These are phyloP conservation scores for Paralagenidium karlingii DNA, from an alignment of 352 stramenopile genomes.

Conservation along the genomic window DNA sequence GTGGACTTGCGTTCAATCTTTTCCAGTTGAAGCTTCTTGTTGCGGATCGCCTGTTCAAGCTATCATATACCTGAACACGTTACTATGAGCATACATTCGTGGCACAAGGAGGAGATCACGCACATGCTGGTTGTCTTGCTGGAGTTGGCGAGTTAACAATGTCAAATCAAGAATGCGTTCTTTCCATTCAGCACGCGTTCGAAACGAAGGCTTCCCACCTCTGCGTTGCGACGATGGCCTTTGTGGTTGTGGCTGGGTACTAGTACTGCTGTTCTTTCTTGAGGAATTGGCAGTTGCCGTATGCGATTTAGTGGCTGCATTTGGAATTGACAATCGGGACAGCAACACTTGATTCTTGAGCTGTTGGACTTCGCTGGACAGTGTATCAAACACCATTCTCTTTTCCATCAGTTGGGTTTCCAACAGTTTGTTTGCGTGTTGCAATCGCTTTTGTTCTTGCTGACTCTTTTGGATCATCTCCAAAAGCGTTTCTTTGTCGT, in stretches of 20 bases:
- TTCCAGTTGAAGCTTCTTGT: constrained; percentile 6
- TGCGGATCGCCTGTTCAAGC: constrained; percentile 6
- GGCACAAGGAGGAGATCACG: constrained; percentile 4
- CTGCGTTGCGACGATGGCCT: no score
- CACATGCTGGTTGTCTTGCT: constrained; percentile 18
- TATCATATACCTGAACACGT: neutral
- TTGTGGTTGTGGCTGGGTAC: no score
- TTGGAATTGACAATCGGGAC: constrained; percentile 3
- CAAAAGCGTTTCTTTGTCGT: constrained; percentile 29
- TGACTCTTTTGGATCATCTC: constrained; percentile 22
- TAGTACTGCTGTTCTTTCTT: no score
- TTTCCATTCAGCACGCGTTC: constrained; percentile 20
- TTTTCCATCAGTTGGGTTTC: constrained; percentile 16
- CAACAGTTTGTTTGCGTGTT: constrained; percentile 15
- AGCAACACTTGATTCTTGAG: constrained; percentile 47
- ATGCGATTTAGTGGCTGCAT: no score
- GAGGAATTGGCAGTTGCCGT: no score
- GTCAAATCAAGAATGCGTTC: constrained; percentile 30
- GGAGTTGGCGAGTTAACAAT: constrained; percentile 18
- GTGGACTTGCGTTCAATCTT: constrained; percentile 12
- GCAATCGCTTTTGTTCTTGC: constrained; percentile 22
- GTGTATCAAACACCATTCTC: no score
- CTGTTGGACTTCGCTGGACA: constrained; percentile 21
- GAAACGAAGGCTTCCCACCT: no score
- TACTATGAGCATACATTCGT: neutral